phyloP scores from a whole-genome alignment of 306 rosid genomes.

The Quercus berberidifolia region DNA sequence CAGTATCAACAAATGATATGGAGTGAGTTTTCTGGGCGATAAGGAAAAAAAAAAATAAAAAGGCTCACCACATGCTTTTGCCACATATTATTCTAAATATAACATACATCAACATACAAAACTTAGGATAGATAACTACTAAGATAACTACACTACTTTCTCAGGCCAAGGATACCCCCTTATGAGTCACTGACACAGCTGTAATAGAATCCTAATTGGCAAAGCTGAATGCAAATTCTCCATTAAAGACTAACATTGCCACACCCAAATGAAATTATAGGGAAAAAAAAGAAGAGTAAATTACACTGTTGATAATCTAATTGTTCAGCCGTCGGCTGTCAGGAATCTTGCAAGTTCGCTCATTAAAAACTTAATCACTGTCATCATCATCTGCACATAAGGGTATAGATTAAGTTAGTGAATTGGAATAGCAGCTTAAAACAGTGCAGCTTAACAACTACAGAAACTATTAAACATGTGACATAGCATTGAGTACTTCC shows the following conservation, averaged over 20 bases:
- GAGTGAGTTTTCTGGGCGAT: background rate
- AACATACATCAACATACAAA: background rate
- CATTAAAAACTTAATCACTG: constrained; percentile 42
- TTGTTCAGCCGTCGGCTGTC: constrained; percentile 11
- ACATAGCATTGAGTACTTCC: background rate
- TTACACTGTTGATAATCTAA: constrained; percentile 23
- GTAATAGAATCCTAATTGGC: background rate
- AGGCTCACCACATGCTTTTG: background rate
- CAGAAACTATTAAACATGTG: background rate
- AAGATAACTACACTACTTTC: background rate
- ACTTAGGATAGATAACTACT: background rate
- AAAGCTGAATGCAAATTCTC: background rate
- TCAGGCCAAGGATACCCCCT: background rate
- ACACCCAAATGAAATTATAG: background rate
- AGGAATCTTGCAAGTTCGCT: constrained; percentile 8
- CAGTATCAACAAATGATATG: background rate
- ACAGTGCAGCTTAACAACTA: background rate
- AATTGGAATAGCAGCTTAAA: background rate
- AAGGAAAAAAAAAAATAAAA: background rate
- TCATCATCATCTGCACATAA: constrained; percentile 58
- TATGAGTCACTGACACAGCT: background rate
- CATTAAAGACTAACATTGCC: background rate
- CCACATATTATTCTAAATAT: background rate
- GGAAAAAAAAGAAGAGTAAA: background rate
- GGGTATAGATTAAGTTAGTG: background rate